Evolutionary conservation across 352 stramenopile species (phyloP), one percentile per base, ranked within the genome.

Genomic region (Elongisporangium senticosum): DNA sequence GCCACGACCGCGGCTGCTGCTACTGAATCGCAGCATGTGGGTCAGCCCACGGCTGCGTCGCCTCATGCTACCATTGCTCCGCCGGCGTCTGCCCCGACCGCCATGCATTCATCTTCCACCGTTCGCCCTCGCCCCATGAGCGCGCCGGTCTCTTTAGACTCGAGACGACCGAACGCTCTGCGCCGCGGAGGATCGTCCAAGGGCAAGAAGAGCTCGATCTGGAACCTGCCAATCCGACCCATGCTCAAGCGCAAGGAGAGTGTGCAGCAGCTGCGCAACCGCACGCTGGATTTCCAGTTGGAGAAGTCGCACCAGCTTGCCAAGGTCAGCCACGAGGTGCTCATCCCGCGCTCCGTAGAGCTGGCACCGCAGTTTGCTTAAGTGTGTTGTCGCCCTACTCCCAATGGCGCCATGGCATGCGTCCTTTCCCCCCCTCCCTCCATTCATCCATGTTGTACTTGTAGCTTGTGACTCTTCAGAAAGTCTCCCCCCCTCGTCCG

Each of bases 201-300:
- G 69, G 67, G 55, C 47, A 74, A 73, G 56, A 65, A 72, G 49
- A 39, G 51, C 19, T 77, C 66, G 37, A 59, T 74, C 5, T 83
- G 74, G 72, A 72, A 64, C 60, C 59, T 85, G 51, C 69, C 75
- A 11, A 72, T 86, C 53, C 76, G 75, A 0, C 66, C 73, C 11
- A 59, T 83, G 28, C 67, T 86, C 23, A 75, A 76, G 62, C 69
- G 71, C 54, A 86, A 85, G 63, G 63, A 64, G 37, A 86, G 72
- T 43, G 71, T 67, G 6, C 62, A 84, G 55, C 69, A 67, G 55
- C 39, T 80, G 49, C 76, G 75, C 40, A 82, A 86, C 57, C 74
- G 74, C 51, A 68, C 69, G 56, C 53, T 74, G 50, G 79, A 86
- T 58, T 50, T 63, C 37, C 54, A 62, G 15, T 24, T 69, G 28